Base-by-base conservation (phyloP, 305 asterid species). In the Ruellia speciosa region DNA sequence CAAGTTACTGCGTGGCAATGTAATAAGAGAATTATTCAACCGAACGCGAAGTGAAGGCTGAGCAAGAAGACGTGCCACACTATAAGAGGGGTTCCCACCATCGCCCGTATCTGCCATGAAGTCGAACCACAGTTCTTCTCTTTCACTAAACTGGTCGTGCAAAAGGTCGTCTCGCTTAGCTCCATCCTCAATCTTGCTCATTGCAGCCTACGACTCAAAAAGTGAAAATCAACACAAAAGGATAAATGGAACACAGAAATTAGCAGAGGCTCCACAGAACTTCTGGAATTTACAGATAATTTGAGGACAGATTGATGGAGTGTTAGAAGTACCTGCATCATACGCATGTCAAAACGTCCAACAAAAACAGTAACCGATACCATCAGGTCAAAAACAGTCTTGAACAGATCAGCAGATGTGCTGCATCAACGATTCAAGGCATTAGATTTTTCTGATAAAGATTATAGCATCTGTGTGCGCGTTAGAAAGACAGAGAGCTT, bases 21-120 rank as follows among this genome's bases (percentile, higher is more conserved):
- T 68, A 70, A 67, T 64, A 63, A 48, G 50, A 49, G 95, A 81
- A 68, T 74, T 86, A 64, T 79, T 67, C 64, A 52, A 63, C 46
- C 69, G 83, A 66, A 80, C 70, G 67, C 75, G 65, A 66, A 93
- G 65, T 24, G 77, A 81, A 66, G 97, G 97, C 71, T 93, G 97
- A 72, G 99, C 99, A 46, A 93, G 94, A 73, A 93, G 96, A 31
- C 82, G 78, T n/a, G 99, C 97, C 55, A 93, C 94, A 72, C 81
- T 74, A 67, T 88, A 93, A 7, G 97, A 81, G 70, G 99, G 81
- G 77, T 93, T 93, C 49, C 99, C 99, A 67, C 99, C 97, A 62
- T 93, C 99, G 24, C 99, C 99, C n/a, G 99, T 93, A 73, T 93
- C 99, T 50, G 99, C 97, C 99, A 93, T 93, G 69, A 93, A 93